Base-by-base conservation (phyloP, 2,329 filamentous ascomycete species). In the Cladosporium cucumerinum region DNA sequence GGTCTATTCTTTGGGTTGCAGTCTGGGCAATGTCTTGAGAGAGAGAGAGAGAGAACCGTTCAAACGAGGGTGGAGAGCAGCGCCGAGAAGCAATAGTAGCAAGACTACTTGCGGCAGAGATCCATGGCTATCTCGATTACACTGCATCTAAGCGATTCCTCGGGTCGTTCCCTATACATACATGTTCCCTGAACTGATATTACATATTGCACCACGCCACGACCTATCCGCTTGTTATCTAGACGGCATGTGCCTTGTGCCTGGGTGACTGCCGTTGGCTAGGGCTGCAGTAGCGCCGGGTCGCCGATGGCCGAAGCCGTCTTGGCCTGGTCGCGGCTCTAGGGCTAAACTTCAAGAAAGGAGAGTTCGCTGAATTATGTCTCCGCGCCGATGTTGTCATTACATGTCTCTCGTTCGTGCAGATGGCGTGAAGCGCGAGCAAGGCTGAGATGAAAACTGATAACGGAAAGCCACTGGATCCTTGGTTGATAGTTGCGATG, bases 231-330 rank as follows among this genome's bases (percentile, higher is more conserved):
- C 26, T 52, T 28, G 23, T 28, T 52, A 28, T 25, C 26, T 16
- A 28, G 23, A 46, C 39, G 39, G 39, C 39, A 21, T 46, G 39
- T 46, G n/a, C 39, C 39, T 46, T 46, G 39, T 46, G 39, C 39
- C 39, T 46, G n/a, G 39, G 39, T 12, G 39, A 21, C n/a, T n/a
- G 25, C 51, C 51, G 51, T 55, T 55, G 51, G 55, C 55, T 58
- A 58, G 55, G 55, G 55, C 55, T 58, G 34, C 55, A 58, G 55
- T 58, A 58, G 55, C 34, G 36, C 18, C 55, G 54, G 54, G 21
- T 39, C 6, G 10, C n/a, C n/a, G 39, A 21, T 21, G 39, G 39
- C 39, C 54, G 54, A 57, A 46, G n/a, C 54, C 54, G 55, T n/a
- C 55, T 58, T 39, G 55, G 55, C 55, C 23, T 26, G 25, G 26